Base-by-base conservation (phyloP, 257 asterid genomes). In the Striga asiatica region DNA sequence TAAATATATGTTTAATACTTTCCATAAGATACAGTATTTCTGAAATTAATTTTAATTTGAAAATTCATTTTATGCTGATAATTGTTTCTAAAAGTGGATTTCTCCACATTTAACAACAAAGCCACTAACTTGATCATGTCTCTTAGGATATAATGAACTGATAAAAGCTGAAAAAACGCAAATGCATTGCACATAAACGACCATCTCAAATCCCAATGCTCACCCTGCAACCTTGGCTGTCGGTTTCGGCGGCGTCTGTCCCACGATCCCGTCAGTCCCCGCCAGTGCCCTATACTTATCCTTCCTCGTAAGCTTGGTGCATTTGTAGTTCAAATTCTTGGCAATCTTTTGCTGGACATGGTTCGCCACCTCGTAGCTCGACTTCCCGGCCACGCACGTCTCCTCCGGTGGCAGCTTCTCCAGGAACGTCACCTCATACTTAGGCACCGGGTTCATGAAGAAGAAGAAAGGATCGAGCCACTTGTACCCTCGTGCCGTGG, bases 401-500 rank as follows among this genome's bases (percentile, higher is more conserved):
- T 62, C 50, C 37, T 72, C 76, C 1, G 13, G 6, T 2, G 74
- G 54, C 48, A 72, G 50, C 67, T 69, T 76, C n/a, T 62, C 47
- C 61, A 69, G 28, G 43, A 76, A 72, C 1, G 63, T 69, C 19
- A 72, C 65, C 50, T 68, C 66, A 41, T 69, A 76, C 8, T 66
- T 55, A 1, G 72, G 82, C 10, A 66, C 49, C 7, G 79, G 79
- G 63, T 72, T 72, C 82, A 76, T 72, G 39, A 54, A 16, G 64
- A 72, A 76, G 67, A 52, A 76, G 13, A 72, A 48, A 0, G 78
- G 58, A 13, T 76, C 76, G 69, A 72, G 69, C 43, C 74, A 58
- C 53, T 79, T 79, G 82, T 74, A 75, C 59, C 85, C 80, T 14
- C 78, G 64, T 3, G 74, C 74, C 21, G 85, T 79, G 10, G 80